Evolutionary conservation across 768 basidiomycete genomes (phyloP), one percentile per base, ranked within the genome.

Genomic region (Boletus vinaceobasis): DNA sequence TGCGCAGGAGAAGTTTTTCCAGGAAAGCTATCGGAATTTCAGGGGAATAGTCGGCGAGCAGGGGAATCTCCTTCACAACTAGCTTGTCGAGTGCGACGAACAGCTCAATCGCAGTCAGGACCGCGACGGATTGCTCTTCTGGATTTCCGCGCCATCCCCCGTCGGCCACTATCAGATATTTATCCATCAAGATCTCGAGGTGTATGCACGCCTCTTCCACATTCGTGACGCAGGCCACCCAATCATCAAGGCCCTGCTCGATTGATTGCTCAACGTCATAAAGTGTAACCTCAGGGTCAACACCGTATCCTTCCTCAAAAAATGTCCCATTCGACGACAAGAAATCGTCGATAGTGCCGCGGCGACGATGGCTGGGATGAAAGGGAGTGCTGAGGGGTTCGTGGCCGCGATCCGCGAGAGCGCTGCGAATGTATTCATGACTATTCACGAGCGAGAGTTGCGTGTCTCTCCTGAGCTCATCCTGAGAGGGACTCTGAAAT

Each of bases 231-330:
- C n/a, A n/a, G n/a, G n/a, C 29, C 14, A 73, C 56, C 75, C 76
- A 78, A 14, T 38, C 42, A 26, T 71, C 68, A 4, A 79, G 56
- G 17, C 55, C 53, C 3, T 67, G 57, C 39, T 67, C 56, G 43
- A 77, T 64, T 8, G 64, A 53, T 14, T 43, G 48, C 55, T 79
- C 75, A 9, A 79, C 66, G 46, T 78, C 78, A 15, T 59, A 69
- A 0, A 78, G 61, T 1, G 66, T 58, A 4, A 60, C 3, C 47
- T 32, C 37, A 21, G 61, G 54, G 7, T 68, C 61, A 2, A n/a
- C 43, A 23, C 7, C 0, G 42, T 56, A 47, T 15, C 52, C 56
- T 1, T 48, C 38, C 2, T 37, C 14, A 11, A 67, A 53, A 45
- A 59, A 59, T 4, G 32, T 9, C 7, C 56, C 46, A 19, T 55